Evolutionary conservation across 2,329 filamentous ascomycete genomes (phyloP).

Genomic region (Pseudopithomyces maydicus): DNA sequence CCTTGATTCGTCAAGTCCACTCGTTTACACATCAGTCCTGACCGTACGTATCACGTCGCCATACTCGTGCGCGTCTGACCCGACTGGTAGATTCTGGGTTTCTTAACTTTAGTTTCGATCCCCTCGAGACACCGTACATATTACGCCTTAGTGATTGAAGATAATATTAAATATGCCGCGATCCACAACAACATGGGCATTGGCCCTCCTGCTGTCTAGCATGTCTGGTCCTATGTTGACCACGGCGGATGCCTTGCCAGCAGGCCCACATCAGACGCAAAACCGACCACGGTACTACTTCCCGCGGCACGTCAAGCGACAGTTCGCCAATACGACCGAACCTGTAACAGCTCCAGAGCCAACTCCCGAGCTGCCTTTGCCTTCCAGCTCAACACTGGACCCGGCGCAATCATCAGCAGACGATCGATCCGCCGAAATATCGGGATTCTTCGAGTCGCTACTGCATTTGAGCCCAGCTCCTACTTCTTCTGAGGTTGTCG

Average conservation of each 20-base stretch:
- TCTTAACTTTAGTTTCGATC: constrained; percentile 21
- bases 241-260: constrained; percentile 56
- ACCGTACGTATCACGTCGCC: constrained; percentile 36
- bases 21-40: constrained; percentile 52
- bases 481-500: constrained; percentile 17
- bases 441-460: constrained; percentile 34
- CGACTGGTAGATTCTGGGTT: constrained; percentile 21
- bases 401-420: constrained; percentile 23
- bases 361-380: constrained; percentile 20
- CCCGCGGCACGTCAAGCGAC: constrained; percentile 52
- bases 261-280: constrained; percentile 42
- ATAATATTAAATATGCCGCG: constrained; percentile 50
- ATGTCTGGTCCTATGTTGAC: constrained; percentile 54
- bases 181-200: constrained; percentile 52
- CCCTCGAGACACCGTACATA: constrained; percentile 24
- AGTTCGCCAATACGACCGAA: constrained; percentile 44
- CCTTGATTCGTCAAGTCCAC: constrained; percentile 56
- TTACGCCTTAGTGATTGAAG: constrained; percentile 29
- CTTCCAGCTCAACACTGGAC: constrained; percentile 27
- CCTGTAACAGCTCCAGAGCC: constrained; percentile 26
- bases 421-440: constrained; percentile 17
- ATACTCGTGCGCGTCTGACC: constrained; percentile 1
- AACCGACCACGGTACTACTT: constrained; percentile 53
- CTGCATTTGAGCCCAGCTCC: constrained; percentile 20
- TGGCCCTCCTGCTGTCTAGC: constrained; percentile 49